phyloP scores from a whole-genome alignment of 257 asterid genomes.

The Prunella vulgaris region DNA sequence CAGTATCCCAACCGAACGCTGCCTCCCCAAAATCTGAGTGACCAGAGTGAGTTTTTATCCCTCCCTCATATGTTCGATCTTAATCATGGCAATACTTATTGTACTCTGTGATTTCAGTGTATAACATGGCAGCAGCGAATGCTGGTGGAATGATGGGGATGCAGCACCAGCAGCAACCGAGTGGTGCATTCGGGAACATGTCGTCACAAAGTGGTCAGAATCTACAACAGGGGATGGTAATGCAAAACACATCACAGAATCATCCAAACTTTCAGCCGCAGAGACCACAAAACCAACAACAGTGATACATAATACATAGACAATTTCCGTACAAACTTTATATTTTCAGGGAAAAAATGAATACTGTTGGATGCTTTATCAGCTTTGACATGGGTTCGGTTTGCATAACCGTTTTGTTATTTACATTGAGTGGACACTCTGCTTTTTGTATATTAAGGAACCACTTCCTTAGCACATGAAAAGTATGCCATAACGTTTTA shows the following conservation, averaged over 20 bases:
- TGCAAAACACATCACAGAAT: conserved; percentile 65
- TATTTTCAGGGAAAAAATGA: background rate
- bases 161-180: conserved; percentile 70
- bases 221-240: conserved; percentile 54
- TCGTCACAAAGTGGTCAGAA: conserved; percentile 59
- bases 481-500: too few relatives aligned
- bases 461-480: too few relatives aligned
- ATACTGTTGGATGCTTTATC: background rate
- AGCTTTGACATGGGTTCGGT: background rate
- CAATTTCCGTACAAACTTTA: background rate
- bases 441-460: too few relatives aligned
- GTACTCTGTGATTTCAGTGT: conserved; percentile 44
- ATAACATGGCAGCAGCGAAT: conserved; percentile 67
- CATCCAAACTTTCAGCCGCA: conserved; percentile 88
- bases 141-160: conserved; percentile 72
- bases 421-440: too few relatives aligned
- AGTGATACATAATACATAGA: background rate
- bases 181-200: conserved; percentile 54
- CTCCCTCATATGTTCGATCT: background rate
- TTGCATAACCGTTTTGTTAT: too few relatives aligned
- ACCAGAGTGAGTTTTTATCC: conserved; percentile 58
- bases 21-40: conserved; percentile 67
- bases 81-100: background rate
- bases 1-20: conserved; percentile 76
- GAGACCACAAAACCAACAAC: conserved; percentile 81